Evolutionary conservation across 495 filamentous ascomycete genomes (phyloP), one percentile per base, ranked within the genome.

Genomic region (Extremus antarcticus): DNA sequence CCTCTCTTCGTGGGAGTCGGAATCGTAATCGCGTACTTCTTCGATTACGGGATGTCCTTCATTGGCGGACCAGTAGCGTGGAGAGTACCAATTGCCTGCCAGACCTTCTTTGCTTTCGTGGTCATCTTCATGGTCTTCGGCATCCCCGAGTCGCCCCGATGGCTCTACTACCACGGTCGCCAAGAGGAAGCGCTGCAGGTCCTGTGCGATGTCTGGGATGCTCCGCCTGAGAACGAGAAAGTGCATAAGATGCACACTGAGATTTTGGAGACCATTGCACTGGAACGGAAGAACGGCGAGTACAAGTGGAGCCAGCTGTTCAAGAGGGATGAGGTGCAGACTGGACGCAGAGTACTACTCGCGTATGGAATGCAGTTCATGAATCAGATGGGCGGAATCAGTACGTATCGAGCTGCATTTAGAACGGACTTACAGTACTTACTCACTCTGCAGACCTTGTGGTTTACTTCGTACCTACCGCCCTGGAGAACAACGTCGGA

Each of bases 281-380:
- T 74, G 15, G 75, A 80, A 51, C 62, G 60, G 11, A 67, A 70
- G 24, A 66, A 70, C 25, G 75, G 72, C 4, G 64, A 68, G 58
- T 75, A 76, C 60, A 64, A 64, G 25, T 77, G 71, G 71, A 62
- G 60, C 0, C 66, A 75, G 53, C 56, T 78, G n/a, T 68, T 82
- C 39, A 71, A 72, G 60, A 66, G 68, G 43, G 75, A 80, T 48
- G 70, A 74, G 50, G 67, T 77, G 21, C 73, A 77, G 59, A 77
- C 79, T 25, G 69, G 77, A 23, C 56, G 70, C 50, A 68, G 78
- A 40, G 73, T 78, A 20, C 51, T 75, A 40, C 70, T 82, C 9
- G 76, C 78, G 0, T 76, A 67, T 41, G 66, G 66, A 23, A 67
- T 67, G 65, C 66, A 69, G 40, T 69, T 67, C 57, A 67, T 68